Evolutionary conservation across 2,329 filamentous ascomycete genomes (phyloP), one percentile per base, ranked within the genome.

Genomic region (Davidsoniella neocaledoniae): DNA sequence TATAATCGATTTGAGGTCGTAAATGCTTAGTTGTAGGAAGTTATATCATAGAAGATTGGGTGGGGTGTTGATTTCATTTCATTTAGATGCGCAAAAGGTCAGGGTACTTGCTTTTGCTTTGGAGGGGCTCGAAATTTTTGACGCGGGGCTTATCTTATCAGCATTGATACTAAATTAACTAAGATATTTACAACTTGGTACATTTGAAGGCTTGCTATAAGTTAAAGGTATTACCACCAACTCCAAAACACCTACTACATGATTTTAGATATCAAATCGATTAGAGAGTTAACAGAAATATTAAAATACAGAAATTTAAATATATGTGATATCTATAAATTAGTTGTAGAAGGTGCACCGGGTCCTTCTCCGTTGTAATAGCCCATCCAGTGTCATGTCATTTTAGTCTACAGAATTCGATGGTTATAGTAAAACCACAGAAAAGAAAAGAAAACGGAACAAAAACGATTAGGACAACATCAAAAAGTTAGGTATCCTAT

Each of bases 91-190:
- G 38, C 19, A 16, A 40, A 40, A 40, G 21, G 4, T 23, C 21
- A 23, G 21, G 21, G 21, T 23, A 5, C 21, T 23, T 23, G 21
- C 21, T 21, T 21, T 21, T 16, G 19, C 6, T 33, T 46, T 63
- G 61, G 63, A 62, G 64, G 65, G 65, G 65, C 64, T 60, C 58
- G 61, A 60, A 58, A 60, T 63, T 68, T 68, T 64, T 64, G 55
- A 55, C 51, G 58, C 56, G 59, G 59, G 60, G 60, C 57, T 60
- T 58, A 58, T 59, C 56, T 58, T 57, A 58, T 58, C 57, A 48
- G 51, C 45, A 36, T 26, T 40, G 12, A 33, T 12, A 33, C 8
- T 12, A 33, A 23, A 33, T 33, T 10, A 12, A 33, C 26, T 29
- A 29, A 29, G 29, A 2, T 33, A 33, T 23, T 23, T 23, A 23